These are phyloP conservation scores for Afroboletus lepidellus DNA, from an alignment of 1,284 basidiomycete genomes.

Conservation along the genomic window DNA sequence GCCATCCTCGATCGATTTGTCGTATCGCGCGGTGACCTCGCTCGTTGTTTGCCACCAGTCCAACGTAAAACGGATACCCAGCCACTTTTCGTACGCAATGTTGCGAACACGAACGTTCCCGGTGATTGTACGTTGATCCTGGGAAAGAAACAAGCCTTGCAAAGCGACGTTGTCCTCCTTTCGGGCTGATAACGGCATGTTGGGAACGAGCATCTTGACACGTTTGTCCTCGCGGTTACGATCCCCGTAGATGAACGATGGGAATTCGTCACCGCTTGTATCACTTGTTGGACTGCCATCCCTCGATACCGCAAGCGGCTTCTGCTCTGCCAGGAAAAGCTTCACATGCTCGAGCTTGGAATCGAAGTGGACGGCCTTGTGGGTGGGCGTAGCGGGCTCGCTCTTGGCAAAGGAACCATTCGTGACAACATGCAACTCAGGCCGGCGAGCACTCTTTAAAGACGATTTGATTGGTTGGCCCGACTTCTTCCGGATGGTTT, in stretches of 20 bases:
- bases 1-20: conserved; percentile 59
- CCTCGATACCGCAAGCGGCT: conserved; percentile 88
- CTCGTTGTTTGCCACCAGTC: conserved; percentile 96
- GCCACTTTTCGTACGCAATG: conserved; percentile 84
- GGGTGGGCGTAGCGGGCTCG: conserved; percentile 58
- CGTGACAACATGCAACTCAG: conserved; percentile 51
- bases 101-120: conserved; percentile 84
- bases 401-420: conserved; percentile 48
- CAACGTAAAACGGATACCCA: conserved; percentile 89
- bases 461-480: conserved; percentile 92
- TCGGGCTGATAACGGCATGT: conserved; percentile 46
- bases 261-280: conserved; percentile 73
- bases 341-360: conserved; percentile 89
- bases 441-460: conserved; percentile 68
- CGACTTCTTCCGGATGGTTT: conserved; percentile 75
- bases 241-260: conserved; percentile 57
- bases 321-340: conserved; percentile 90
- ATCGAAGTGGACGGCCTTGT: conserved; percentile 93
- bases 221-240: conserved; percentile 37
- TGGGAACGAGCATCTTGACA: conserved; percentile 53
- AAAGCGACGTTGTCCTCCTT: conserved; percentile 47
- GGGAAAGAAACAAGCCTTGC: conserved; percentile 56
- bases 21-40: conserved; percentile 83
- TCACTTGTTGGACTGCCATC: conserved; percentile 86
- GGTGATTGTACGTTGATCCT: conserved; percentile 56